Percentiles rank a stretch among this genome's conserved stretches.
Conservation (phyloP, 1,284 basidiomycete genomes). For the Sanghuangporus baumii region DNA sequence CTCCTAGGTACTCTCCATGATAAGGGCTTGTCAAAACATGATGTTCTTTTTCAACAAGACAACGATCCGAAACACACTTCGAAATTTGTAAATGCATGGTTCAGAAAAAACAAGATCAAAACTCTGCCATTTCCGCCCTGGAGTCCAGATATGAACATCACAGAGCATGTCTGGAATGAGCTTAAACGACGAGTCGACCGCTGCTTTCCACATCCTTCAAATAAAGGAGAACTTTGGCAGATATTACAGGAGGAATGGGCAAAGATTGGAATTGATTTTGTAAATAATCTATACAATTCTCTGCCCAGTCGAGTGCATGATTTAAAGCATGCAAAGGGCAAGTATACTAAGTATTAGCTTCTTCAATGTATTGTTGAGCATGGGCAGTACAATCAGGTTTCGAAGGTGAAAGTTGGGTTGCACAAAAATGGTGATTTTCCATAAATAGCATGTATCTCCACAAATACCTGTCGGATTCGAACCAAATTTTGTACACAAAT, state of each 20-base stretch:
- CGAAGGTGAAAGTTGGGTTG: background rate
- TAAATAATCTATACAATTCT: constrained; percentile 21
- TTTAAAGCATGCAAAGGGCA: constrained; percentile 21
- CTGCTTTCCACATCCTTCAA: constrained; percentile 20
- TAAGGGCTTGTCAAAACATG: background rate
- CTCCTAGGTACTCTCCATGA: constrained; percentile 15
- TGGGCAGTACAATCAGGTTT: background rate
- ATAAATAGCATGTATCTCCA: background rate
- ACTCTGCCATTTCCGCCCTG: constrained; percentile 30
- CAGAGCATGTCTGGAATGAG: constrained; percentile 32
- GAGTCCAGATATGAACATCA: constrained; percentile 34
- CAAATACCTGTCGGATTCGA: background rate
- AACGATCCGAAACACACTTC: constrained; percentile 4
- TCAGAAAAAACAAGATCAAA: constrained; percentile 27
- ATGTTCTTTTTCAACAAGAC: constrained; percentile 16
- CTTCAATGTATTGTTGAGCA: background rate
- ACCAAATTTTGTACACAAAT: background rate
- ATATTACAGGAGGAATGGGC: constrained; percentile 23
- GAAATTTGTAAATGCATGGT: constrained; percentile 26
- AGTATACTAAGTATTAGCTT: constrained; percentile 23
- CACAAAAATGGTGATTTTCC: background rate
- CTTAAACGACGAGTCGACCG: constrained; percentile 23
- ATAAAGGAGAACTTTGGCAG: constrained; percentile 26
- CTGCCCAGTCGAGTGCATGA: constrained; percentile 20
- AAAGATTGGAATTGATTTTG: constrained; percentile 16